phyloP scores from a whole-genome alignment of 2,329 filamentous ascomycete genomes.

The Phoma herbarum region DNA sequence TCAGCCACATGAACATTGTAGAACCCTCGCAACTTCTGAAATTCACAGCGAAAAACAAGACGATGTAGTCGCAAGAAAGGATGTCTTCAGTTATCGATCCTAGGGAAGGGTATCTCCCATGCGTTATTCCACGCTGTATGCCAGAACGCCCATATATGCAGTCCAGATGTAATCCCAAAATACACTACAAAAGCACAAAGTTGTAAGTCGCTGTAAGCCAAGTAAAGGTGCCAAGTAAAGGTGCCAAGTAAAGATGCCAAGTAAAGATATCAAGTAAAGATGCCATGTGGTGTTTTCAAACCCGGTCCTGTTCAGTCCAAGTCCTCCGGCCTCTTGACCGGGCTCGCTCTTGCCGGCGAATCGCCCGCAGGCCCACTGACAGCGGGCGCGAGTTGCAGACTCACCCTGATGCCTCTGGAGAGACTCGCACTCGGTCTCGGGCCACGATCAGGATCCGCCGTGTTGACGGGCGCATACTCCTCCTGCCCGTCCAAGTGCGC shows the following conservation, averaged over 20 bases:
- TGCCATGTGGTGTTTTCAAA: background rate
- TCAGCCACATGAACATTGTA: background rate
- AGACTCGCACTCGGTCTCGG: conserved; percentile 11
- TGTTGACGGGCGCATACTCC: conserved; percentile 49
- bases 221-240: background rate
- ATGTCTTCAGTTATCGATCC: conserved; percentile 6
- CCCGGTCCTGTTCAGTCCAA: conserved; percentile 44
- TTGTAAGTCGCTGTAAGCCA: background rate
- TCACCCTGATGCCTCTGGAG: conserved; percentile 47
- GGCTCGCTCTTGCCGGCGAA: conserved; percentile 47
- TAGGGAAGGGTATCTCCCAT: conserved; percentile 20
- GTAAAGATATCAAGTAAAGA: background rate
- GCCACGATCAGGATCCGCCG: conserved; percentile 42
- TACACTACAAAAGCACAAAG: background rate
- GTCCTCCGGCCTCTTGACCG: conserved; percentile 58
- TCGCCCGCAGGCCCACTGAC: conserved; percentile 30
- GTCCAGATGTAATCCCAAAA: background rate
- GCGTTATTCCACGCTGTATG: conserved; percentile 6
- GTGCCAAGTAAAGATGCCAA: background rate
- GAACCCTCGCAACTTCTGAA: background rate
- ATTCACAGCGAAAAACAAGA: background rate
- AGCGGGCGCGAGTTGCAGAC: conserved; percentile 49
- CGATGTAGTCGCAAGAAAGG: conserved; percentile 11
- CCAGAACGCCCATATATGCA: background rate
- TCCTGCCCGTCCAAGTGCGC: conserved; percentile 53